A percentile compares a stretch with the other conserved stretches of the same genome.
Conservation (phyloP, 1,284 basidiomycete genomes). For the Cryptococcus jaspeensis region DNA sequence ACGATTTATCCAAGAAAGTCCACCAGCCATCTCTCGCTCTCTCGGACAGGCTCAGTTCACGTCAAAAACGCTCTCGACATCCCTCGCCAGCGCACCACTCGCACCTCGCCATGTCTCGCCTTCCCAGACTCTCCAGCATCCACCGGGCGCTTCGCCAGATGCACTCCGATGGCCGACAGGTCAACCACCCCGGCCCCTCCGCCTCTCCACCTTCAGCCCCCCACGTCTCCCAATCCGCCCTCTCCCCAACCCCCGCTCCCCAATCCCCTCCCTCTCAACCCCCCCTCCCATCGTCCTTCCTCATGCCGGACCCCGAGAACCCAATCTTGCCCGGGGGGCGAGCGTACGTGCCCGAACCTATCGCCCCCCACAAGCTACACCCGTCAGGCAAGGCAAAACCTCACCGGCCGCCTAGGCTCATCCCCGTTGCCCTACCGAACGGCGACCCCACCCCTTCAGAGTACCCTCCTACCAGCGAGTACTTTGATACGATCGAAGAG, state of each 20-base stretch:
- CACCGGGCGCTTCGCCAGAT: conserved; percentile 19
- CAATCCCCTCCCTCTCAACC: conserved; percentile 7
- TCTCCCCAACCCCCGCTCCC: background rate
- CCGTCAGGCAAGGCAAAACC: conserved; percentile 33
- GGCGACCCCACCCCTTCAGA: conserved; percentile 39
- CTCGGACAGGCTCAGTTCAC: background rate
- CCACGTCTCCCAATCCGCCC: background rate
- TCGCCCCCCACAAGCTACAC: background rate
- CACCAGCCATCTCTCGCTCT: background rate
- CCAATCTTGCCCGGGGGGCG: too few relatives aligned
- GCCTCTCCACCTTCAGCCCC: conserved; percentile 6
- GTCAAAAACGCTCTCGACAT: background rate
- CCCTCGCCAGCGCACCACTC: background rate
- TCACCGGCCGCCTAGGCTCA: conserved; percentile 34
- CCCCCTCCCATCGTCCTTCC: conserved; percentile 4
- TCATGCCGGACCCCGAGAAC: conserved; percentile 2
- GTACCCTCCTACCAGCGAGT: conserved; percentile 37
- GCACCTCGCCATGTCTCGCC: conserved; percentile 14
- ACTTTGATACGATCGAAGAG: conserved; percentile 25
- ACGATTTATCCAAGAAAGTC: background rate
- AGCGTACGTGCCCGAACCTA: too few relatives aligned
- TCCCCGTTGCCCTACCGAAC: conserved; percentile 34
- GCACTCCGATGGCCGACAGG: conserved; percentile 33
- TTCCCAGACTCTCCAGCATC: conserved; percentile 15
- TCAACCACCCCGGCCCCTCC: conserved; percentile 24